Evolutionary conservation across 2,329 filamentous ascomycete genomes (phyloP).

Genomic region (Colletotrichum sp.): DNA sequence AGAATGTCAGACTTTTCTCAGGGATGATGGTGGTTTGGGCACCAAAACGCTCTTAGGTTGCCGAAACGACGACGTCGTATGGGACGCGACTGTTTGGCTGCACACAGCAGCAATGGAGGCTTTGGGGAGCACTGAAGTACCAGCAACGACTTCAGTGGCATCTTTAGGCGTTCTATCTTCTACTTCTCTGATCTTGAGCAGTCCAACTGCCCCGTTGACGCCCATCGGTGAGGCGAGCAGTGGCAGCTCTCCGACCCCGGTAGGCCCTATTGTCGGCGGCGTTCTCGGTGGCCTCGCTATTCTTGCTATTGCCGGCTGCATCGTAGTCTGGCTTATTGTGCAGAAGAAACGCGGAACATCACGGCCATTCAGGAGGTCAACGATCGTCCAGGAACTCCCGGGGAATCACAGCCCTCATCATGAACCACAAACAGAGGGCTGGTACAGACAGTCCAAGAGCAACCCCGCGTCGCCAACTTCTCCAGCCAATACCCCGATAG

Average conservation of each 20-base stretch:
- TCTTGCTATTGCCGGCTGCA: background rate
- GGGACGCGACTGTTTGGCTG: background rate
- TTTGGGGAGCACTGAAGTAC: background rate
- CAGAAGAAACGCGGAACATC: background rate
- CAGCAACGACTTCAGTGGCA: background rate
- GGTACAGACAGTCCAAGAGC: background rate
- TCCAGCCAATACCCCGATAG: background rate
- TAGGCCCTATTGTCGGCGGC: constrained; percentile 2
- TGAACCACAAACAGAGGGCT: background rate
- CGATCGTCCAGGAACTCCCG: background rate
- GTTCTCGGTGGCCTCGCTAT: background rate
- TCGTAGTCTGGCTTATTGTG: background rate
- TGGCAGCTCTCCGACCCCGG: background rate
- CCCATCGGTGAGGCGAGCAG: background rate
- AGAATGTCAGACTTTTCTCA: constrained; percentile 3
- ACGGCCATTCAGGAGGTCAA: background rate
- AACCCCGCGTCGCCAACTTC: background rate
- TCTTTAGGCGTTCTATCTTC: background rate
- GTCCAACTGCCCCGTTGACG: background rate
- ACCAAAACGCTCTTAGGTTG: constrained; percentile 3
- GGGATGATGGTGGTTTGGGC: background rate
- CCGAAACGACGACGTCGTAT: background rate
- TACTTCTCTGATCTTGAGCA: background rate
- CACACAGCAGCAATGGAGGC: background rate
- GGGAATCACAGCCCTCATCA: background rate